A percentile compares a stretch with the other conserved stretches of the same genome.
Conservation (phyloP, 345 rosid species). For the Ceriops zippeliana region DNA sequence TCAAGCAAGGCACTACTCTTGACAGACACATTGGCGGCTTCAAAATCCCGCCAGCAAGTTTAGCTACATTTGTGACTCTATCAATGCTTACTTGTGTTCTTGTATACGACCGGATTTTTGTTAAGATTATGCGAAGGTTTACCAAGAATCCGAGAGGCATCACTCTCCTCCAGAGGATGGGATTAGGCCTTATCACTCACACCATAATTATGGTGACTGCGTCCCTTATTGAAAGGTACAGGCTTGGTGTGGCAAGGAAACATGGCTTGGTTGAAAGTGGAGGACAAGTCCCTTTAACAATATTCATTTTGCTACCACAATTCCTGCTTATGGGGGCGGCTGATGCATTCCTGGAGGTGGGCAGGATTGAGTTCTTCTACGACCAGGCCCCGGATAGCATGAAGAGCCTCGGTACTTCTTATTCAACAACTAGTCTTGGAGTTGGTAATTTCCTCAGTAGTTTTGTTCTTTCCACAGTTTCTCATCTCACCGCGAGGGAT, state of each 20-base stretch:
- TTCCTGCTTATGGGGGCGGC: constrained; percentile 77
- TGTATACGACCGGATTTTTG: constrained; percentile 56
- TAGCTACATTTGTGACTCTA: constrained; percentile 54
- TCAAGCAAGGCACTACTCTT: constrained; percentile 92
- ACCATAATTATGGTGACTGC: constrained; percentile 60
- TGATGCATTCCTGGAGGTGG: constrained; percentile 70
- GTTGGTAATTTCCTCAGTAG: constrained; percentile 74
- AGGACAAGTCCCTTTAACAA: constrained; percentile 49
- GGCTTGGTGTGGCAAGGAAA: constrained; percentile 51
- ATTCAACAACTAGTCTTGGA: constrained; percentile 48
- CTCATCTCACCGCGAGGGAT: constrained; percentile 41
- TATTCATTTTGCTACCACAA: constrained; percentile 74
- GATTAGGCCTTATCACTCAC: constrained; percentile 57
- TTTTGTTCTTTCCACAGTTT: constrained; percentile 57
- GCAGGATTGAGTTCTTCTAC: constrained; percentile 82
- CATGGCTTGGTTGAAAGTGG: constrained; percentile 49
- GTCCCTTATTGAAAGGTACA: constrained; percentile 45
- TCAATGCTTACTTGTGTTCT: constrained; percentile 61
- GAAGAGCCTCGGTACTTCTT: constrained; percentile 92
- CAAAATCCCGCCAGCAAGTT: constrained; percentile 65
- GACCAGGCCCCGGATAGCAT: constrained; percentile 90
- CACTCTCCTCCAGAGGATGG: constrained; percentile 76
- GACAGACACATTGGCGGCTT: constrained; percentile 55
- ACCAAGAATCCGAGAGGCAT: constrained; percentile 75
- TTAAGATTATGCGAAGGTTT: constrained; percentile 33